A percentile compares a stretch with the other conserved stretches of the same genome.
Conservation (phyloP, 139 green algal species). For the Closterium sp. region DNA sequence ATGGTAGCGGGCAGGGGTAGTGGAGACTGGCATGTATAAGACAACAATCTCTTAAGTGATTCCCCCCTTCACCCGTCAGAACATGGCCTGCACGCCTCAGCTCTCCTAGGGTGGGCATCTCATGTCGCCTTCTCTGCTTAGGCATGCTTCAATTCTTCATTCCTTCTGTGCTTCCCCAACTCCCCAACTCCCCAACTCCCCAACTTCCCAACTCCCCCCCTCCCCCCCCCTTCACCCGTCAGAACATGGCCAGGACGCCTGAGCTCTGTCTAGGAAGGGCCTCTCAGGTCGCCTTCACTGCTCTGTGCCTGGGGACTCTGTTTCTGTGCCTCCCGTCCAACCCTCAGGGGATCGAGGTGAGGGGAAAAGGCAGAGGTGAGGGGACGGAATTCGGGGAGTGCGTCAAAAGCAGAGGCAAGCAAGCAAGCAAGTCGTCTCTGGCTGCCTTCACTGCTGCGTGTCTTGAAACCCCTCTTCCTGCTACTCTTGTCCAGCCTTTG, state of each 20-base stretch:
- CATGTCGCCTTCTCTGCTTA: background rate
- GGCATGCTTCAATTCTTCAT: background rate
- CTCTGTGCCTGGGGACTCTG: constrained; percentile 33
- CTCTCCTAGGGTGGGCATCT: background rate
- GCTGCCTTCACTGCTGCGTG: background rate
- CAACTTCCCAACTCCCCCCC: no score
- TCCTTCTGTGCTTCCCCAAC: background rate
- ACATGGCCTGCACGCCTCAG: constrained; percentile 5
- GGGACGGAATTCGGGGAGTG: background rate
- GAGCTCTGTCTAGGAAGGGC: constrained; percentile 51
- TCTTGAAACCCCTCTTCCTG: constrained; percentile 21
- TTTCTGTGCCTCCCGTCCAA: constrained; percentile 31
- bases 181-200: no score
- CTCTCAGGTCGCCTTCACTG: constrained; percentile 36
- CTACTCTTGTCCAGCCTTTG: background rate
- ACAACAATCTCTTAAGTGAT: no score
- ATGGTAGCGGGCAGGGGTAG: no score
- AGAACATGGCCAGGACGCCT: background rate
- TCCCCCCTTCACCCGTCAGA: background rate
- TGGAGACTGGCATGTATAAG: no score
- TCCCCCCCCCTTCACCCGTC: no score
- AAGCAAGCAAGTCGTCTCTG: background rate
- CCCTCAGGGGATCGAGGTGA: constrained; percentile 12
- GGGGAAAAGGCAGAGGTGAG: no score
- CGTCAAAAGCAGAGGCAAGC: background rate